These are phyloP conservation scores for Fraxinus paxiana DNA, from an alignment of 305 asterid species.

Conservation along the genomic window DNA sequence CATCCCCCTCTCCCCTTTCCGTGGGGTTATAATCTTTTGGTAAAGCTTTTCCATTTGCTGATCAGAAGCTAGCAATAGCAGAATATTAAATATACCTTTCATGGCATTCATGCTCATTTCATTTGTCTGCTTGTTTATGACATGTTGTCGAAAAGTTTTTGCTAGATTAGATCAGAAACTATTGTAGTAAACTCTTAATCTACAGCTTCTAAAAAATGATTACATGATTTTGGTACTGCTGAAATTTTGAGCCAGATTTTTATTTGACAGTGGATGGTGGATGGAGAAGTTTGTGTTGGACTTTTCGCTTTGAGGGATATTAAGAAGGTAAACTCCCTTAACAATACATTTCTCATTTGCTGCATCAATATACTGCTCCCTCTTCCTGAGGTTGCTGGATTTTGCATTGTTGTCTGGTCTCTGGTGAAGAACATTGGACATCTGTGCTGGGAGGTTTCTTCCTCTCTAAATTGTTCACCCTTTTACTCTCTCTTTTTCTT, in stretches of 20 bases:
- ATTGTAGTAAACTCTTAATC: not conserved
- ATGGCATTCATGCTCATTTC: not conserved
- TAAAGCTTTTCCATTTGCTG: not conserved
- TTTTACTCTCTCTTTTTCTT: not conserved
- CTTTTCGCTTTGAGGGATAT: conserved; percentile 77
- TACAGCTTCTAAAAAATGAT: not conserved
- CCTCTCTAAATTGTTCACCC: not conserved
- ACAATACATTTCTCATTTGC: conserved; percentile 1
- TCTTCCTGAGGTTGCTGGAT: not conserved
- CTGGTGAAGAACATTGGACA: conserved; percentile 6
- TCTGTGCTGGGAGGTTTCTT: not conserved
- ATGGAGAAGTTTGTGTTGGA: conserved; percentile 95
- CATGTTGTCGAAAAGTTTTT: not conserved
- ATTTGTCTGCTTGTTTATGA: not conserved
- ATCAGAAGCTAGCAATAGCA: not conserved
- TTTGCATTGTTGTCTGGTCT: not conserved
- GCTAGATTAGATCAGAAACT: not conserved
- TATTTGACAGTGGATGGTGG: conserved; percentile 83
- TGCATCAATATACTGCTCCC: not conserved
- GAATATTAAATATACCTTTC: not conserved
- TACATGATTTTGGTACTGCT: not conserved
- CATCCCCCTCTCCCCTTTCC: not conserved
- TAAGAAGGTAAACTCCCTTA: conserved; percentile 57
- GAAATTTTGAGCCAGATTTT: conserved; percentile 12
- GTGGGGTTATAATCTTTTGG: not conserved